These are phyloP conservation scores for Fusarium compactum DNA, from an alignment of 2,329 filamentous ascomycete genomes.

Conservation along the genomic window DNA sequence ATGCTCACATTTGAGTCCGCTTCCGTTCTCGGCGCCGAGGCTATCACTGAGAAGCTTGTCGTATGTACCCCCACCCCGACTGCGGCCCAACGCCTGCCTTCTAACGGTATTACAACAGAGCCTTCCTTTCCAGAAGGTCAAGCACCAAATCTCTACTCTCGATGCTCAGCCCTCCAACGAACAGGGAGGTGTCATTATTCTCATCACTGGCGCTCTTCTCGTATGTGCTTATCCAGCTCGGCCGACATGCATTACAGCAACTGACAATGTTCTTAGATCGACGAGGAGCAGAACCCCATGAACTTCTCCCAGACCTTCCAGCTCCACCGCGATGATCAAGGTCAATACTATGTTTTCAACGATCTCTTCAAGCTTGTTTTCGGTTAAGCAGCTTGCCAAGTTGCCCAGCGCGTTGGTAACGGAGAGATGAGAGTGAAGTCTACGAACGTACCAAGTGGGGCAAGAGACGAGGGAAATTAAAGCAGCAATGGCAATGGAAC, in stretches of 20 bases:
- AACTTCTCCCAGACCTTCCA: conserved; percentile 93
- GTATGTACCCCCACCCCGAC: conserved; percentile 64
- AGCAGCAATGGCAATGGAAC: conserved; percentile 31
- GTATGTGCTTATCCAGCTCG: conserved; percentile 63
- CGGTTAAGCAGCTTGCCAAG: conserved; percentile 54
- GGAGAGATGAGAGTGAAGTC: conserved; percentile 14
- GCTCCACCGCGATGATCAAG: conserved; percentile 74
- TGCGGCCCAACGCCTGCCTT: background rate
- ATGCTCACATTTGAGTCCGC: conserved; percentile 93
- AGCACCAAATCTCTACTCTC: conserved; percentile 80
- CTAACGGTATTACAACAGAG: conserved; percentile 59
- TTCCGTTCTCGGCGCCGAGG: conserved; percentile 70
- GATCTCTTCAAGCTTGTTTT: conserved; percentile 95
- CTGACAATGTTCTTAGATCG: conserved; percentile 68
- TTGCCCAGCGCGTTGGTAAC: conserved; percentile 8
- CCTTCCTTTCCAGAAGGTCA: conserved; percentile 84
- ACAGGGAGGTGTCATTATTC: conserved; percentile 79
- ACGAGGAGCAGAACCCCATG: conserved; percentile 88
- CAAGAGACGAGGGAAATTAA: conserved; percentile 35
- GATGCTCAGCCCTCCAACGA: conserved; percentile 82
- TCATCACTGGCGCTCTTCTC: conserved; percentile 87
- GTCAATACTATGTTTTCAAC: conserved; percentile 89
- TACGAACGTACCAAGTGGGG: conserved; percentile 32
- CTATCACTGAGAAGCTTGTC: conserved; percentile 83
- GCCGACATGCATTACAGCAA: background rate